These are phyloP conservation scores for Castanea crenata DNA, from an alignment of 306 rosid species.

Conservation along the genomic window DNA sequence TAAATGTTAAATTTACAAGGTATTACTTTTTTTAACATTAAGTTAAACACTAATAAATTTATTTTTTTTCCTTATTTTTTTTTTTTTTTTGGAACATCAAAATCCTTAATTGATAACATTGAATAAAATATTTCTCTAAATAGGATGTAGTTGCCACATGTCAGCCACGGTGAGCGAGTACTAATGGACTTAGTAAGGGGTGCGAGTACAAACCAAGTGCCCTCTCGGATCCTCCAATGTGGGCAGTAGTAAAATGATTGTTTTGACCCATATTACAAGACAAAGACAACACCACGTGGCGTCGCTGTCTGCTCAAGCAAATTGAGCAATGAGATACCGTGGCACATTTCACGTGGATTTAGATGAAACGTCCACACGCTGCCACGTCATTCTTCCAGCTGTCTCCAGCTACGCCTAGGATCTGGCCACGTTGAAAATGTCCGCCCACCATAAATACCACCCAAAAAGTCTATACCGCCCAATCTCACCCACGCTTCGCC, in stretches of 20 bases:
- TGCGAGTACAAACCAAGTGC: neutral
- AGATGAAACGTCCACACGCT: slow-evolving; percentile 13
- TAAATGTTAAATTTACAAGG: too few species aligned
- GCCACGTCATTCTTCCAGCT: slow-evolving; percentile 35
- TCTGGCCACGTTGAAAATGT: slow-evolving; percentile 27
- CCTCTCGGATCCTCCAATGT: neutral
- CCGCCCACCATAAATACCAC: neutral
- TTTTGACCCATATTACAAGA: neutral
- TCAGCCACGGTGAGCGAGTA: neutral
- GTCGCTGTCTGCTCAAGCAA: slow-evolving; percentile 9
- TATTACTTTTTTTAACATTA: too few species aligned
- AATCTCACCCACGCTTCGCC: too few species aligned
- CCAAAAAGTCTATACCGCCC: too few species aligned
- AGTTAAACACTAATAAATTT: too few species aligned
- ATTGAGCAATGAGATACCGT: too few species aligned
- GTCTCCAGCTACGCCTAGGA: slow-evolving; percentile 22
- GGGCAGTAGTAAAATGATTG: slow-evolving; percentile 11
- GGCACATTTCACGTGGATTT: slow-evolving; percentile 32
- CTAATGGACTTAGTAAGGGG: accelerated
- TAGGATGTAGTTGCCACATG: neutral
- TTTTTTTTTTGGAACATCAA: too few species aligned
- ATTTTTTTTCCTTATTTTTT: too few species aligned
- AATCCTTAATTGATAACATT: too few species aligned
- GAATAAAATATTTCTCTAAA: too few species aligned
- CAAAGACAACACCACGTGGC: slow-evolving; percentile 36